A percentile compares a stretch with the other conserved stretches of the same genome.
These are phyloP conservation scores for Colletotrichum sp. DNA, from an alignment of 2,329 filamentous ascomycete genomes.

Conservation along the genomic window DNA sequence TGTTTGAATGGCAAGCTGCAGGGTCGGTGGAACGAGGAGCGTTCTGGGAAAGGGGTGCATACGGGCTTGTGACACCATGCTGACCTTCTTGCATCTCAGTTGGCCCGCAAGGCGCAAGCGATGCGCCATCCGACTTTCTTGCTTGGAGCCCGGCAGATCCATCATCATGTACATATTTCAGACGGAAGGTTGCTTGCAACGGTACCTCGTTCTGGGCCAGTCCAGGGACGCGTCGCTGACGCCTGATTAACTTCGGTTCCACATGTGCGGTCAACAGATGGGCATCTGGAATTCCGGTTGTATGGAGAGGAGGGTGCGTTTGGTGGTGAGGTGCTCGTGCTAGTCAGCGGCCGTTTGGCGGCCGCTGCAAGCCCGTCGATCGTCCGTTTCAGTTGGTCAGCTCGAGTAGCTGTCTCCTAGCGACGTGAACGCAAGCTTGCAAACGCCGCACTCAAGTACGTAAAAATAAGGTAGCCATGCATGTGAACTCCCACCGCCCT, in stretches of 20 bases:
- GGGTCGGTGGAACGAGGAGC: background rate
- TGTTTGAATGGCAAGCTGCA: background rate
- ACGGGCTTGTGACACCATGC: background rate
- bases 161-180: background rate
- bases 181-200: background rate
- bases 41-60: background rate
- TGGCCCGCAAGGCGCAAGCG: background rate
- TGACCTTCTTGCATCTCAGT: background rate
- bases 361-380: background rate
- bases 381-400: background rate
- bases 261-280: background rate
- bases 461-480: background rate
- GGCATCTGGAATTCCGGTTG: background rate
- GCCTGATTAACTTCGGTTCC: background rate
- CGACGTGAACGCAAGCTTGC: background rate
- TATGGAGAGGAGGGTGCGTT: background rate
- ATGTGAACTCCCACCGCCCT: background rate
- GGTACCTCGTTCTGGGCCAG: background rate
- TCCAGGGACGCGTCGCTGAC: background rate
- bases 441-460: background rate
- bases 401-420: background rate
- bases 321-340: background rate
- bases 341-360: background rate
- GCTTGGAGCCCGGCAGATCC: background rate
- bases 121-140: background rate